Conservation (phyloP, 305 asterid species). For the Fraxinus albicans region DNA sequence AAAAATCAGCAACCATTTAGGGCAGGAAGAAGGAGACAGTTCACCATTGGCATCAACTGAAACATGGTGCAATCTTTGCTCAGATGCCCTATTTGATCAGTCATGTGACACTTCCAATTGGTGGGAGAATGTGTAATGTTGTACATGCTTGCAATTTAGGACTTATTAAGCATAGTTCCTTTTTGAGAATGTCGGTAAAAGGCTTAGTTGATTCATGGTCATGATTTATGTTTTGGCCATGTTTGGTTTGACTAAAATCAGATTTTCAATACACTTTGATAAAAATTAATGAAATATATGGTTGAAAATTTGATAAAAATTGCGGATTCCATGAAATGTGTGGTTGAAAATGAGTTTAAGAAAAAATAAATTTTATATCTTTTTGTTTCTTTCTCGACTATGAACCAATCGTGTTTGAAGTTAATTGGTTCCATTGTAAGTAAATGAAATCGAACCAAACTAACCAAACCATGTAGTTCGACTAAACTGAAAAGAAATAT, state of each 20-base stretch:
- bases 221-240: background rate
- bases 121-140: conserved; percentile 49
- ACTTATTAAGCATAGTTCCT: background rate
- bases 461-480: background rate
- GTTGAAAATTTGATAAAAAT: background rate
- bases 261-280: background rate
- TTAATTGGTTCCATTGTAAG: background rate
- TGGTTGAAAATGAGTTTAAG: too few relatives aligned
- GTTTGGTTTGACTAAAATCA: background rate
- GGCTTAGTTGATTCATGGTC: background rate
- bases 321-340: background rate
- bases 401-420: background rate
- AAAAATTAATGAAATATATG: too few relatives aligned
- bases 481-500: too few relatives aligned
- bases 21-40: conserved; percentile 29
- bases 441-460: background rate
- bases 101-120: conserved; percentile 47
- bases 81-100: conserved; percentile 39
- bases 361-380: too few relatives aligned
- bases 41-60: conserved; percentile 38
- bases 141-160: background rate
- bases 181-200: background rate
- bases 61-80: conserved; percentile 48
- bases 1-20: background rate
- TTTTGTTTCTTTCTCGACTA: too few relatives aligned